Evolutionary conservation across 176 grass and related monocot species (phyloP).

Genomic region (Hyparrhenia diplandra): DNA sequence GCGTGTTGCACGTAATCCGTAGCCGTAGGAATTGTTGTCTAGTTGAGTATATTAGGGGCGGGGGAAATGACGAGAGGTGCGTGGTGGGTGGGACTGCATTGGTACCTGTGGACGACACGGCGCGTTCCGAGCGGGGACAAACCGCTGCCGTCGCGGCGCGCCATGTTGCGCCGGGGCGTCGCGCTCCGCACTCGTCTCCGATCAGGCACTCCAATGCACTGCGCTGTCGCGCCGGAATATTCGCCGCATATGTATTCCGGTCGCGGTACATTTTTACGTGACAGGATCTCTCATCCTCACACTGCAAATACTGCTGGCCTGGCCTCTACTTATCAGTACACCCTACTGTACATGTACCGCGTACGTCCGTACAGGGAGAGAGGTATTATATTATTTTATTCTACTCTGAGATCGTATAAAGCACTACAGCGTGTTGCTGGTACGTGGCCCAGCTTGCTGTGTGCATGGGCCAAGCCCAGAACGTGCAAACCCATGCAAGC

Average conservation of each 20-base stretch:
- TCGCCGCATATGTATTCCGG: background rate
- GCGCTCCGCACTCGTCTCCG: background rate
- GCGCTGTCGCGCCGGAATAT: slow-evolving; percentile 6
- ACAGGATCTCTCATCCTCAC: background rate
- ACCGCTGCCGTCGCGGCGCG: background rate
- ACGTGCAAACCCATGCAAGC: no score
- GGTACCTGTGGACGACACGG: background rate
- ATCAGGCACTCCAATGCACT: background rate
- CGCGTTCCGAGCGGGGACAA: background rate
- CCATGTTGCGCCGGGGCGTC: background rate
- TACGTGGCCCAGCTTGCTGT: no score
- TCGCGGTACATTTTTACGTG: background rate
- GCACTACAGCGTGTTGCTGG: background rate
- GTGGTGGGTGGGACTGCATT: background rate
- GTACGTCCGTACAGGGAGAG: background rate
- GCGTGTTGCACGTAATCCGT: background rate
- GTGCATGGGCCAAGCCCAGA: no score
- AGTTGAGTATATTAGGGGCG: no score
- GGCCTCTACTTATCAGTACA: background rate
- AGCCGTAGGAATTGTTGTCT: background rate
- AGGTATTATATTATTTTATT: no score
- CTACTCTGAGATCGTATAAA: no score
- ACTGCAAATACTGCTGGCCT: background rate
- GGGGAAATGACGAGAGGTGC: background rate
- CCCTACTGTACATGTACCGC: background rate